Base-by-base conservation (phyloP, 768 basidiomycete genomes). In the Hypsizygus marmoreus region DNA sequence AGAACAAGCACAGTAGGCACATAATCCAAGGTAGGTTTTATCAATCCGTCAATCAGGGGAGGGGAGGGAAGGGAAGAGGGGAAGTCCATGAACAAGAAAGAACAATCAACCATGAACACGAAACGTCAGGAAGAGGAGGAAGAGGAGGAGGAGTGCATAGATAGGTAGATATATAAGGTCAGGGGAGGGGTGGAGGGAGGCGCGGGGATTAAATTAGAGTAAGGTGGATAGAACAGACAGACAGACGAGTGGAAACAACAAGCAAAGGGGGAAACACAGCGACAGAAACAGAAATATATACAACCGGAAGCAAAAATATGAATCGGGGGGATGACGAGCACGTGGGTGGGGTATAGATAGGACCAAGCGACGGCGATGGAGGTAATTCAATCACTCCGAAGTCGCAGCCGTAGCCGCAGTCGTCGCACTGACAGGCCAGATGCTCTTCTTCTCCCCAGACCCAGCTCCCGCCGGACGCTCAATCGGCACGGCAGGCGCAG, bases 171-270 rank as follows among this genome's bases (percentile, higher is more conserved):
- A 46, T 20, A 46, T 39, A 40, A 28, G 36, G 25, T 11, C 4
- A 11, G 37, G 20, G 30, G 29, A 4, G 19, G 20, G 28, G 24
- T 24, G 6, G 24, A 20, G 13, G 14, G 16, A n/a, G 22, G 22
- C 4, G 34, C 17, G 34, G 24, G 34, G 29, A 46, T 46, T 46
- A 46, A 38, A 46, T 46, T 46, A 46, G 36, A 12, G 45, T 46
- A 46, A 22, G 44, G 23, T 38, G 9, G 35, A 12, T 6, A 24
- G 23, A 10, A 6, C 14, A 14, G 38, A 26, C 10, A 20, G 11
- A 4, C 9, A 7, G 36, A 4, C 3, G 17, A 30, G 32, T 29
- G 40, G 30, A 23, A 17, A 41, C 40, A 20, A 20, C 20, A 38
- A 38, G 37, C 20, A n/a, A 25, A 25, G 6, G 37, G 26, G 22